These are phyloP conservation scores for Gracilariopsis chorda DNA, from an alignment of 23 red algal species.

Conservation along the genomic window DNA sequence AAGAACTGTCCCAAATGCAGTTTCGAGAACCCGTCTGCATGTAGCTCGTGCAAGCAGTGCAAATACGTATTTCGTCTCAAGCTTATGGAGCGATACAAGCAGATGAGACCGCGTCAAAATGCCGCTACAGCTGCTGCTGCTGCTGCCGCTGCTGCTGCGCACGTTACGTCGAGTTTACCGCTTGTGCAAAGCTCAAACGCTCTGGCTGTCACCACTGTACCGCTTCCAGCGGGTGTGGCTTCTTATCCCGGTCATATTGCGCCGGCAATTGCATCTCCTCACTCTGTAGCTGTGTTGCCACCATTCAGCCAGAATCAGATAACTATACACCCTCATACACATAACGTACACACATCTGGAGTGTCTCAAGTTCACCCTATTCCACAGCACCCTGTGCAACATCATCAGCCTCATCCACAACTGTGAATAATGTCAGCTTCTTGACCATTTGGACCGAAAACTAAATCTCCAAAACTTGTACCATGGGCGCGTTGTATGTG, in stretches of 20 bases:
- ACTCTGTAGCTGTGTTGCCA: slow-evolving; percentile 17
- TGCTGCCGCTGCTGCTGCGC: not conserved
- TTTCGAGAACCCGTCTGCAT: slow-evolving; percentile 70
- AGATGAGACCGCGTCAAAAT: slow-evolving; percentile 18
- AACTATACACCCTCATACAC: not conserved
- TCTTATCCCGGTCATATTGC: not conserved
- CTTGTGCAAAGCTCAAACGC: not conserved
- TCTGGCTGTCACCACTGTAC: slow-evolving; percentile 27
- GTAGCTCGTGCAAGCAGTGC: slow-evolving; percentile 68
- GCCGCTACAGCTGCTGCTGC: not conserved
- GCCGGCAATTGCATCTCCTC: not conserved
- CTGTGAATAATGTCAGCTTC: slow-evolving; percentile 41
- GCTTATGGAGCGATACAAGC: slow-evolving; percentile 61
- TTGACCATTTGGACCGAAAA: too few relatives aligned
- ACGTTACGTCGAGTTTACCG: not conserved
- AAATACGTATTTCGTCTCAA: slow-evolving; percentile 62
- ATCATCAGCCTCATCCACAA: slow-evolving; percentile 50
- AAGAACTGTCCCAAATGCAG: slow-evolving; percentile 73
- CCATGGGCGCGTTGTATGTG: too few relatives aligned
- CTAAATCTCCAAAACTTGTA: too few relatives aligned
- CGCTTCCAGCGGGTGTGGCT: slow-evolving; percentile 40
- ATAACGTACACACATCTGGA: slow-evolving; percentile 23
- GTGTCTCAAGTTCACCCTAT: slow-evolving; percentile 37
- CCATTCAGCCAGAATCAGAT: slow-evolving; percentile 7
- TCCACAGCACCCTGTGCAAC: slow-evolving; percentile 24